Conservation (phyloP, 2,329 filamentous ascomycete species). For the Pseudogymnoascus verrucosus region DNA sequence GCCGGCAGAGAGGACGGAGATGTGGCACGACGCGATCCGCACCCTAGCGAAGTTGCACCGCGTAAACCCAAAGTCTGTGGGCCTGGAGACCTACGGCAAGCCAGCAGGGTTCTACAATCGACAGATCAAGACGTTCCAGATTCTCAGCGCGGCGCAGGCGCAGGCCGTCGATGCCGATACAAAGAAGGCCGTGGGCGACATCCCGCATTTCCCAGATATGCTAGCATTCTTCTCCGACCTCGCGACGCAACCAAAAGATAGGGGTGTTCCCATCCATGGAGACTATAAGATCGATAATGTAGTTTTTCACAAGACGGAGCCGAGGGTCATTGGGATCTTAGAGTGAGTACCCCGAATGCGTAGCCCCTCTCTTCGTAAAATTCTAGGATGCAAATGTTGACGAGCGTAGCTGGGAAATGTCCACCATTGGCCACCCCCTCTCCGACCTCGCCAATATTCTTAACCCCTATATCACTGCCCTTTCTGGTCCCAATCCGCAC, state of each 20-base stretch:
- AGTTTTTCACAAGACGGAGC: conserved; percentile 77
- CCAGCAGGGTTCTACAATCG: conserved; percentile 68
- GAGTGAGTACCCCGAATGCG: conserved; percentile 45
- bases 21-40: conserved; percentile 76
- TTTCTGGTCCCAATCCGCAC: conserved; percentile 24
- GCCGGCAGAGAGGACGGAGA: conserved; percentile 56
- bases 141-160: conserved; percentile 69
- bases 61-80: conserved; percentile 55
- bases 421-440: conserved; percentile 87
- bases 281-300: conserved; percentile 91
- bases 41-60: conserved; percentile 77
- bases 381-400: too few species aligned
- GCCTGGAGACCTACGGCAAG: conserved; percentile 64
- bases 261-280: conserved; percentile 73
- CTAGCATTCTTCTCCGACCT: conserved; percentile 66
- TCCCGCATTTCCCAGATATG: conserved; percentile 74
- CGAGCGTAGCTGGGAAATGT: conserved; percentile 77
- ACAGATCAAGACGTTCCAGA: conserved; percentile 71
- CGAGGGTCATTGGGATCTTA: conserved; percentile 78
- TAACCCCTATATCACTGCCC: conserved; percentile 35
- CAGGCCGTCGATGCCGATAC: conserved; percentile 67
- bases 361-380: too few species aligned
- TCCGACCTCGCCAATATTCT: conserved; percentile 84
- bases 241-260: conserved; percentile 61
- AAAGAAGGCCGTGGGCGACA: conserved; percentile 62